Percentiles rank a stretch among this genome's conserved stretches.
phyloP scores from a whole-genome alignment of 352 stramenopile species.

The Phytophthora melonis region DNA sequence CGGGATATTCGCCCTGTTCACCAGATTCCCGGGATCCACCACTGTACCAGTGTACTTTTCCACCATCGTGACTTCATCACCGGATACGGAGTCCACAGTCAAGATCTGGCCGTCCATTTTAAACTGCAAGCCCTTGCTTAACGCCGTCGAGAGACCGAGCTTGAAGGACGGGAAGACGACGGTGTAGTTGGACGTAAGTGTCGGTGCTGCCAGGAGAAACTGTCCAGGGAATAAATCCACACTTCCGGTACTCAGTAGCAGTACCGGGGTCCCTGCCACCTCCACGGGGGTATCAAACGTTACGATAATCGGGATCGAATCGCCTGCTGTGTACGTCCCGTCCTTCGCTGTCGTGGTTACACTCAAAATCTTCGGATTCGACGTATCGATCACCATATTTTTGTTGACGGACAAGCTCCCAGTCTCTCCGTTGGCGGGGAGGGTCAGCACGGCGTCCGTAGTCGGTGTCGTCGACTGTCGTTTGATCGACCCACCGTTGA shows the following conservation, averaged over 20 bases:
- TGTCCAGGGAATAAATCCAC: constrained; percentile 66
- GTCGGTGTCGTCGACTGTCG: constrained; percentile 56
- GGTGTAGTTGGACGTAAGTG: constrained; percentile 32
- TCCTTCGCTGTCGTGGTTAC: constrained; percentile 45
- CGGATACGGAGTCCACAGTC: constrained; percentile 54
- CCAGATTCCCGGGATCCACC: constrained; percentile 44
- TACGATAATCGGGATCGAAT: constrained; percentile 65
- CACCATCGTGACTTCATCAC: constrained; percentile 59
- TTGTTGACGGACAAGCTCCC: constrained; percentile 75
- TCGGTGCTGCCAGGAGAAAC: constrained; percentile 55
- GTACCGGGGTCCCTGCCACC: constrained; percentile 54
- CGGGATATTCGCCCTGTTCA: constrained; percentile 34
- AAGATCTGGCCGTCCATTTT: constrained; percentile 59
- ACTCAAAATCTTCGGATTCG: constrained; percentile 50
- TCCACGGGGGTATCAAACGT: constrained; percentile 68
- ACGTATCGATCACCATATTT: constrained; percentile 81
- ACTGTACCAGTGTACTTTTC: constrained; percentile 58
- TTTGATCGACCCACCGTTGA: constrained; percentile 70
- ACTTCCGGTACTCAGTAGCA: constrained; percentile 59
- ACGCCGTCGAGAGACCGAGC: constrained; percentile 52
- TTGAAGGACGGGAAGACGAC: constrained; percentile 63
- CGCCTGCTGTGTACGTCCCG: constrained; percentile 70
- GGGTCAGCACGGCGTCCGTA: constrained; percentile 56
- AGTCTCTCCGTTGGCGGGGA: constrained; percentile 62
- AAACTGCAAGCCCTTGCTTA: constrained; percentile 63